Evolutionary conservation across 169 alveolate genomes (phyloP).

Genomic region (Plasmodium billcollinsi): DNA sequence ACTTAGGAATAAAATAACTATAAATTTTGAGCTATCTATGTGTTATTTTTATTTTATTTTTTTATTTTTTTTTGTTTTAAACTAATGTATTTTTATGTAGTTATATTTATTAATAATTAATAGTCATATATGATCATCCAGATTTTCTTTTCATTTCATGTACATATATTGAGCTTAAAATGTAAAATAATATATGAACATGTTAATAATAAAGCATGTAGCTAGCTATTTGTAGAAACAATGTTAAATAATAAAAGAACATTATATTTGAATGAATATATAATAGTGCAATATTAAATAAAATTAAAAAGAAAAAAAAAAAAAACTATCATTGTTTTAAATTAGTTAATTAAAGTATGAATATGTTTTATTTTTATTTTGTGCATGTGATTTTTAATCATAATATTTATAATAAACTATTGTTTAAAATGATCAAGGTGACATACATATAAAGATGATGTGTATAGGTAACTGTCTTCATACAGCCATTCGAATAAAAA

Average conservation of each 20-base stretch:
- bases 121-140: not conserved
- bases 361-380: not conserved
- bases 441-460: too few relatives aligned
- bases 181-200: not conserved
- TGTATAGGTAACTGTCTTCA: too few relatives aligned
- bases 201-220: slow-evolving; percentile 7
- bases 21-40: slow-evolving; percentile 58
- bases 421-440: too few relatives aligned
- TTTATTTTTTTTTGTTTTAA: slow-evolving; percentile 38
- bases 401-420: too few relatives aligned
- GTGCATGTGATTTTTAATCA: too few relatives aligned
- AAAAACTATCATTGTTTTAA: too few relatives aligned
- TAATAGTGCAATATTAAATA: too few relatives aligned
- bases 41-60: slow-evolving; percentile 20
- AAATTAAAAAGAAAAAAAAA: too few relatives aligned
- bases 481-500: too few relatives aligned
- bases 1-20: not conserved
- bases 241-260: not conserved
- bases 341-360: not conserved
- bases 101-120: too few relatives aligned
- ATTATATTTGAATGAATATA: too few relatives aligned
- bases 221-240: slow-evolving; percentile 47
- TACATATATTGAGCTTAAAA: too few relatives aligned
- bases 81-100: slow-evolving; percentile 25
- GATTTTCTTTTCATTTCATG: not conserved